A percentile compares a stretch with the other conserved stretches of the same genome.
Conservation (phyloP, 257 asterid genomes). For the Handroanthus guayacan region DNA sequence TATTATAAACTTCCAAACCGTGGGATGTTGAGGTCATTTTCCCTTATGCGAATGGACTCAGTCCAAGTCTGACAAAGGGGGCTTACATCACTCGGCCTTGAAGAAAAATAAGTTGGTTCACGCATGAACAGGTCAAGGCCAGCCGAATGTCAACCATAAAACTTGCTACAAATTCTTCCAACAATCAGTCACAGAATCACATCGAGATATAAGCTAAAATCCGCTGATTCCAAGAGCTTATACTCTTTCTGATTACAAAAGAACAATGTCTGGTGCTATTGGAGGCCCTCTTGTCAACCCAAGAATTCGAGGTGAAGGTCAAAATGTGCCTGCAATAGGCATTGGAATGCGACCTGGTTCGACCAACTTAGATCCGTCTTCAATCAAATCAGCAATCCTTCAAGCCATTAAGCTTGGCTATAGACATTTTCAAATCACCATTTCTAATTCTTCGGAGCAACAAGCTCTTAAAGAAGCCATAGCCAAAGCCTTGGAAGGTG, state of each 20-base stretch:
- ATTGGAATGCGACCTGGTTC: slow-evolving; percentile 6
- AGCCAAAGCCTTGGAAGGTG: slow-evolving; percentile 13
- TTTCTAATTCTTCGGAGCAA: not conserved
- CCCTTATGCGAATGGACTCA: not conserved
- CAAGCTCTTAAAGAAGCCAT: slow-evolving; percentile 29
- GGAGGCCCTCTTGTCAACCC: slow-evolving; percentile 5
- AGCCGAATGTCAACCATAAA: not conserved
- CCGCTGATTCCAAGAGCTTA: not conserved
- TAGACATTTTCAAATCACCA: slow-evolving; percentile 15
- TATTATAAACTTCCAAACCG: too few relatives aligned
- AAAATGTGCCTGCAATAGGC: slow-evolving; percentile 13
- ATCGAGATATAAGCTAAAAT: not conserved
- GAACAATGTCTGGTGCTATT: not conserved
- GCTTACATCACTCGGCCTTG: not conserved
- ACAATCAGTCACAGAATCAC: not conserved
- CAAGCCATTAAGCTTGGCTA: slow-evolving; percentile 32
- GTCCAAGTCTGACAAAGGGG: not conserved
- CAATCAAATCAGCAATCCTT: slow-evolving; percentile 7
- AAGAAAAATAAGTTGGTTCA: not conserved
- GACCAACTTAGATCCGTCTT: not conserved
- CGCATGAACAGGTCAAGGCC: not conserved
- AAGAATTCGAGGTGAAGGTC: not conserved
- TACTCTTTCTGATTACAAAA: not conserved
- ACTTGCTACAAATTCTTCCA: not conserved
- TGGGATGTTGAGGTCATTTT: too few relatives aligned